Evolutionary conservation across 768 basidiomycete genomes (phyloP).

Genomic region (Phanerochaete carnosa): DNA sequence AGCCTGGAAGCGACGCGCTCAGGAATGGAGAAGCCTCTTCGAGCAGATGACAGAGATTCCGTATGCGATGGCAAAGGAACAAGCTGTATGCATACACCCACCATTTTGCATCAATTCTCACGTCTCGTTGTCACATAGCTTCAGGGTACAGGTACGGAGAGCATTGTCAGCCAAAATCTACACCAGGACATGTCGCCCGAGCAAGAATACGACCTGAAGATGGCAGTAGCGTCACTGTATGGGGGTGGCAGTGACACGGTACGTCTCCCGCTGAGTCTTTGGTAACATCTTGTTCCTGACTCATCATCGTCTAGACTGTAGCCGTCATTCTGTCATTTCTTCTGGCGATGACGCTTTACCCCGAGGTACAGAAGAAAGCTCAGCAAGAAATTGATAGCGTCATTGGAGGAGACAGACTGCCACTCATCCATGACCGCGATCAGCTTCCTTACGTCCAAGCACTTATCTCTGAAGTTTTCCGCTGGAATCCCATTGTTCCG

Average conservation of each 20-base stretch:
- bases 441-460: conserved; percentile 13
- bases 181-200: conserved; percentile 38
- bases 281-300: neutral
- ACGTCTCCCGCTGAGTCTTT: conserved; percentile 3
- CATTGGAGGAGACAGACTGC: conserved; percentile 12
- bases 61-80: conserved; percentile 52
- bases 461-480: conserved; percentile 23
- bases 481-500: conserved; percentile 30
- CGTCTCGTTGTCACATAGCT: conserved; percentile 32
- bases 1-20: conserved; percentile 27
- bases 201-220: conserved; percentile 62
- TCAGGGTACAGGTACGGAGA: conserved; percentile 34
- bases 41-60: conserved; percentile 29
- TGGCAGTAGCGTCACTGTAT: conserved; percentile 40
- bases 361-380: conserved; percentile 15
- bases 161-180: conserved; percentile 49
- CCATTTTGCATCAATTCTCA: neutral
- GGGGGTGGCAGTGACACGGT: conserved; percentile 38
- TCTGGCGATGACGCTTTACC: conserved; percentile 17
- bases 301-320: conserved; percentile 1
- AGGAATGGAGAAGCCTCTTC: conserved; percentile 15
- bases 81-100: conserved; percentile 32
- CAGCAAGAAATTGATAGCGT: conserved; percentile 19
- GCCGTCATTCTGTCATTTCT: conserved; percentile 7
- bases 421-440: conserved; percentile 7